Evolutionary conservation across 1,284 basidiomycete species (phyloP), one percentile per base, ranked within the genome.

Genomic region (Ganoderma lucidum): DNA sequence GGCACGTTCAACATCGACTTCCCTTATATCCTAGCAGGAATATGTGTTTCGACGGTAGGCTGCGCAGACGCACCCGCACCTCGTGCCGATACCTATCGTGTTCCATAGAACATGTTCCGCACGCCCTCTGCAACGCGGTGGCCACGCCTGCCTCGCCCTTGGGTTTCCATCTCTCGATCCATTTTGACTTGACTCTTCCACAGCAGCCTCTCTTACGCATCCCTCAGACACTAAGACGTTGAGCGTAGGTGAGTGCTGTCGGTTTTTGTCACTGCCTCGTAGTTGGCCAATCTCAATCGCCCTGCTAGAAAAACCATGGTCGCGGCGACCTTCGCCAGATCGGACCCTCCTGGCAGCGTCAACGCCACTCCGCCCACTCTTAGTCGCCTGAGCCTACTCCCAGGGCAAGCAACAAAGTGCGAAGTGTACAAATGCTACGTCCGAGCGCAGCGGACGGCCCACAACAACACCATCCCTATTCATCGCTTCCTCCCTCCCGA

Each of bases 401-500:
- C 56, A 12, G 56, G 56, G 8, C 56, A 59, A 14, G 35, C 56
- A n/a, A 35, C 56, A 15, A 59, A 59, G 56, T 19, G 56, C 17
- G n/a, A 59, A 35, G 35, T 39, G 35, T 59, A 59, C 56, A 59
- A 59, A 19, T 14, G 56, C 37, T 59, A 59, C 19, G 56, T 59
- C 56, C 6, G 56, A 39, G 56, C 56, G n/a, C 56, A 59, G 35
- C 56, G 56, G 10, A 59, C 35, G 35, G 35, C 56, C 6, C 55
- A 32, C 55, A 64, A 64, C 42, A 56, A 55, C 9, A 2, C 30
- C 28, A 55, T 55, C 12, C 15, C 37, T 1, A 64, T 64, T 41
- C 63, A 64, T 44, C 39, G 39, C 10, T 44, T 30, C 6, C 63
- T 64, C 5, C 63, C 63, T n/a, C 51, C 55, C 19, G 63, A 64